Evolutionary conservation across 345 rosid species (phyloP), one percentile per base, ranked within the genome.

Genomic region (Mercurialis annua): DNA sequence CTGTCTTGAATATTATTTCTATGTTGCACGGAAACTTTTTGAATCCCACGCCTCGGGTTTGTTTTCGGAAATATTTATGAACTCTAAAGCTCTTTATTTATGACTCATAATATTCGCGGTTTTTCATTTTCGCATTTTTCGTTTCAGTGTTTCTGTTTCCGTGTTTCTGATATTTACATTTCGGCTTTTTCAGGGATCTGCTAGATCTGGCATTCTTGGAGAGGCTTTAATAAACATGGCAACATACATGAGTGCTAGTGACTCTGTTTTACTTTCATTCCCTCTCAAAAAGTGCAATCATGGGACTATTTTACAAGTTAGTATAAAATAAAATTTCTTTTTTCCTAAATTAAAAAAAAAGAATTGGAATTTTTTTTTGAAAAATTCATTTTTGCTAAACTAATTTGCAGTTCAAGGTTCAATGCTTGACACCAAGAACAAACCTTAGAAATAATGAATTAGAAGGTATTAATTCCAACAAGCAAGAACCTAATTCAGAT

Each of bases 191-290:
- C 42, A 87, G 92, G 92, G 92, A 47, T 80, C 81, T 8, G 71
- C 75, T 8, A 78, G 81, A 78, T 87, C 85, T 24, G 83, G 89
- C 34, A 70, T 83, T 59, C 84, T 87, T 40, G 92, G 92, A 18
- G 87, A 87, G 76, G 78, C 77, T 21, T 68, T 77, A 0, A 7
- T 84, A 62, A 81, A 81, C 44, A 59, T 81, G 81, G 80, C 77
- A n/a, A 64, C 71, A 53, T 83, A 81, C 43, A 73, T 73, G 66
- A 77, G 71, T 42, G 77, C 87, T 30, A 68, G 59, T 56, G 69
- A 46, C 44, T 6, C 67, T 23, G 70, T 60, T 58, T 70, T 80
- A 5, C 67, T 84, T 75, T 84, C 92, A 55, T 60, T 84, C 29
- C 86, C 87, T 5, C 68, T 87, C 81, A 83, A 80, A 52, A 83